Base-by-base conservation (phyloP, 495 filamentous ascomycete species). In the Xylaria telfairii region DNA sequence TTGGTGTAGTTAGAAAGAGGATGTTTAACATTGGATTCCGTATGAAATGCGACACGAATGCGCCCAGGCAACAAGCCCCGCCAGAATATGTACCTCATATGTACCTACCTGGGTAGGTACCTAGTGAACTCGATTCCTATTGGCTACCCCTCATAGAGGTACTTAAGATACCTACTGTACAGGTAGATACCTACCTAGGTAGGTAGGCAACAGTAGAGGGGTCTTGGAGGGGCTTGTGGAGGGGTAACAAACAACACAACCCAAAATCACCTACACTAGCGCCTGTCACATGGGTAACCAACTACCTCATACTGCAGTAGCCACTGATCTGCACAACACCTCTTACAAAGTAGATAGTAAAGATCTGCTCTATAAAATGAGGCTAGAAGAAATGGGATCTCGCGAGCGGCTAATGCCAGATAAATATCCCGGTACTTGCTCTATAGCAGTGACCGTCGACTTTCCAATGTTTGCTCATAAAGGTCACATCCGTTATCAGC, bases 31-130 rank as follows among this genome's bases (percentile, higher is more conserved):
- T 54, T 65, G 65, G 37, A 59, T 59, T 59, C 13, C 1, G 15
- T 51, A 67, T 24, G 60, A 32, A 70, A 68, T 68, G 51, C 65
- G 65, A 68, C 21, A 37, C 21, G 42, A 53, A 69, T 63, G 57
- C 56, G 57, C 30, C 30, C 56, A 63, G 46, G 57, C 44, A 69
- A 21, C 39, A 57, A 62, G n/a, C 56, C 67, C 57, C 67, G 67
- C 57, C 57, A 39, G 32, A 37, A 64, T n/a, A n/a, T n/a, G n/a
- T n/a, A n/a, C n/a, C n/a, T n/a, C n/a, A n/a, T n/a, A n/a, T n/a
- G n/a, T n/a, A n/a, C n/a, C n/a, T n/a, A n/a, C n/a, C n/a, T n/a
- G n/a, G n/a, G n/a, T n/a, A n/a, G n/a, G n/a, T 21, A 49, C 3
- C n/a, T n/a, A 24, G 19, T n/a, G 8, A 21, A 21, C 8, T 24